Conservation (phyloP, 345 rosid genomes). For the Eucalyptus sideroxylon region DNA sequence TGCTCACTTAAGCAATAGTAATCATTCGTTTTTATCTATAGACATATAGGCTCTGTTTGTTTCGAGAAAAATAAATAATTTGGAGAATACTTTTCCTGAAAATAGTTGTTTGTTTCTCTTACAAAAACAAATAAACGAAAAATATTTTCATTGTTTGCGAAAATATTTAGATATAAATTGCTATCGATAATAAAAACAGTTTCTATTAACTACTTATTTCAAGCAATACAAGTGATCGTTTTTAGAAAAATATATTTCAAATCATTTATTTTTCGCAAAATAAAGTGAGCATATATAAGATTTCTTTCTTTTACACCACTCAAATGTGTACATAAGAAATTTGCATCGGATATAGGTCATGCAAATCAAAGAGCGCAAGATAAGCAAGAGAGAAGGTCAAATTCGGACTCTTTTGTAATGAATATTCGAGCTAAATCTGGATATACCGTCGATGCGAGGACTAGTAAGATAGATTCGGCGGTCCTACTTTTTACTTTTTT, state of each 20-base stretch:
- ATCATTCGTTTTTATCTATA: too few relatives aligned
- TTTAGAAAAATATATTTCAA: accelerated
- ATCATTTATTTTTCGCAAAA: too few relatives aligned
- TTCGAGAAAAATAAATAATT: too few relatives aligned
- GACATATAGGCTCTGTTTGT: too few relatives aligned
- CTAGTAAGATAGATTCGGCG: not conserved
- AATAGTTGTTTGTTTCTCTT: too few relatives aligned
- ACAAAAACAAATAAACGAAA: too few relatives aligned
- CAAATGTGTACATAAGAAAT: not conserved
- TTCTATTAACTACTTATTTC: too few relatives aligned
- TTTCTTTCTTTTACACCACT: not conserved
- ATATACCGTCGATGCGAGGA: not conserved
- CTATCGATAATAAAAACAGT: accelerated
- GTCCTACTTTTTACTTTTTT: not conserved
- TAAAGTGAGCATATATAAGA: too few relatives aligned
- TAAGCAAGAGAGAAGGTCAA: not conserved
- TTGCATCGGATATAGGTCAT: not conserved
- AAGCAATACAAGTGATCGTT: accelerated
- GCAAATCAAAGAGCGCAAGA: not conserved
- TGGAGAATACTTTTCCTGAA: too few relatives aligned
- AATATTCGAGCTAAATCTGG: not conserved
- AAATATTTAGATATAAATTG: too few relatives aligned
- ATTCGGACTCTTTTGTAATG: not conserved
- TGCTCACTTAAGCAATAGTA: not conserved
- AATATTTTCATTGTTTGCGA: too few relatives aligned